Evolutionary conservation across 2,329 filamentous ascomycete species (phyloP), one percentile per base, ranked within the genome.

Genomic region (Tolypocladium cylindrosporum): DNA sequence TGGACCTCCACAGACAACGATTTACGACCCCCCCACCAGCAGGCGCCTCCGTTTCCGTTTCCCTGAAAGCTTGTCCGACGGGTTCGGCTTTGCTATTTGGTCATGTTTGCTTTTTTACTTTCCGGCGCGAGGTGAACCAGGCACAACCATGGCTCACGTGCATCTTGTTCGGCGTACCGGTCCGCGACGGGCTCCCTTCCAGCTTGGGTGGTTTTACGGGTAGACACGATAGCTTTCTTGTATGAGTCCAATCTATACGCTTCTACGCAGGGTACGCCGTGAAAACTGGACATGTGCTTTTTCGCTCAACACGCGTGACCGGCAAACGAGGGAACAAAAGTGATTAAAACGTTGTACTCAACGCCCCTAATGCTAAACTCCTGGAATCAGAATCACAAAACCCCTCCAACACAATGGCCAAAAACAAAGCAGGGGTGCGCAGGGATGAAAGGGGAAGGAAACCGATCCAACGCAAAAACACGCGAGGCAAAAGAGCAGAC

Each of bases 331-430:
- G 16, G 45, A 36, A n/a, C 31, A n/a, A 51, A 51, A 16, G 48
- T 51, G 48, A 51, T 51, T 51, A 51, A 51, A 45, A 43, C 21
- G 37, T 41, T 24, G 21, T 45, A 36, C 58, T 61, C 42, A 61
- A 60, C 61, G 60, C 61, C 58, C 57, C 52, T 55, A 54, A 63
- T 60, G 61, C 58, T 63, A 62, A 61, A 63, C 58, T 61, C 59
- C 55, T 1, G 24, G 24, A 41, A 31, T 55, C 51, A 48, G 51
- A 59, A 57, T 56, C 51, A 50, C 41, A 54, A 36, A 42, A 14
- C 59, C 56, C 60, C 45, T 59, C 59, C 58, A 57, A 53, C 40
- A 56, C 57, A 50, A 55, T 52, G 13, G 27, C 2, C n/a, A 55
- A 50, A 55, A 57, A 58, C 34, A 42, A 52, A 36, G 42, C 52